Conservation (phyloP, 768 basidiomycete species). For the Lactifluus echinatus region DNA sequence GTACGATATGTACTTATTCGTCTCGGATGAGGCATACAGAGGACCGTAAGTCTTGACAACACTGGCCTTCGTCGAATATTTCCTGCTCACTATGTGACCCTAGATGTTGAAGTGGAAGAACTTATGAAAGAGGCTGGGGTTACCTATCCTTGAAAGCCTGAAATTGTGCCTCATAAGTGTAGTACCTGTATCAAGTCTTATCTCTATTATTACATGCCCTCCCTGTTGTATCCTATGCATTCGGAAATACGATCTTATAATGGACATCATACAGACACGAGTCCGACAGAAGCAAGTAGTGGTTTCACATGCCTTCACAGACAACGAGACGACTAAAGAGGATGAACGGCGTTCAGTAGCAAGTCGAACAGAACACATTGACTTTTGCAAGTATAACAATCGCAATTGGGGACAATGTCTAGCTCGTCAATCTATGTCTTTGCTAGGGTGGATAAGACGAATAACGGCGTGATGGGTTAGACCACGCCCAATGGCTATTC, state of each 20-base stretch:
- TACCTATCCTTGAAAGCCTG: constrained; percentile 14
- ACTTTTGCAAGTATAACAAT: neutral
- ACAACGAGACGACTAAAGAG: too few species aligned
- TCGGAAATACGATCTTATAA: too few species aligned
- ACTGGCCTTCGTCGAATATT: neutral
- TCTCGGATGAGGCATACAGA: constrained; percentile 18
- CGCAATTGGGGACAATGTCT: neutral
- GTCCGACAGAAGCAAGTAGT: too few species aligned
- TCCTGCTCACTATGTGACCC: too few species aligned
- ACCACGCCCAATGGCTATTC: neutral
- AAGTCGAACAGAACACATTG: neutral
- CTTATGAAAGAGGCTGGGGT: constrained; percentile 17
- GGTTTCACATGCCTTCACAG: too few species aligned
- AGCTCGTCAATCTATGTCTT: neutral
- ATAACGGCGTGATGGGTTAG: too few species aligned
- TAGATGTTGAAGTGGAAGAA: constrained; percentile 17
- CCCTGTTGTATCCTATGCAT: too few species aligned
- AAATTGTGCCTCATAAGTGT: neutral
- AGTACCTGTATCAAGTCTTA: neutral
- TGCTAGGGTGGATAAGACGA: too few species aligned
- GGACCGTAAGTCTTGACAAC: constrained; percentile 11
- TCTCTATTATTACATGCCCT: too few species aligned
- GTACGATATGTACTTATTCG: constrained; percentile 7
- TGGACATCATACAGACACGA: too few species aligned
- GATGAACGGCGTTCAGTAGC: too few species aligned